A percentile compares a stretch with the other conserved stretches of the same genome.
Conservation (phyloP, 352 stramenopile species). For the Globisporangium recalcitrans region DNA sequence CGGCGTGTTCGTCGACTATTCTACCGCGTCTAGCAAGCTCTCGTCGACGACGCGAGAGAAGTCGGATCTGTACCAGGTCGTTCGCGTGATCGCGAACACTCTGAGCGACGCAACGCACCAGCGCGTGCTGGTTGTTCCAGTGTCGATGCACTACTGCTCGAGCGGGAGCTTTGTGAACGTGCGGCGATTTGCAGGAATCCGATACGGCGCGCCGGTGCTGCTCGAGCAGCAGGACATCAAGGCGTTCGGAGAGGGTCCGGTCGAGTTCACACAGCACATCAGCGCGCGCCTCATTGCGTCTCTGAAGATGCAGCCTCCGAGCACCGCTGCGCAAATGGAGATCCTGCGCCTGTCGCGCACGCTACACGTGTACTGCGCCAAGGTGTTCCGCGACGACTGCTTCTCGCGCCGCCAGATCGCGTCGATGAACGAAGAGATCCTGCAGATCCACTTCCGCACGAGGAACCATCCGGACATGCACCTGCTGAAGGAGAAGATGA, state of each 20-base stretch:
- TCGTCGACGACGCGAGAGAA: constrained; percentile 20
- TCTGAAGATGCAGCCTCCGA: constrained; percentile 53
- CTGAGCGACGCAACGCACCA: constrained; percentile 33
- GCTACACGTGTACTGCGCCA: constrained; percentile 66
- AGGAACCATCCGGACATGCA: constrained; percentile 67
- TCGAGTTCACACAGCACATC: constrained; percentile 58
- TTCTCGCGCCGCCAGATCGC: constrained; percentile 67
- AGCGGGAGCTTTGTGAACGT: constrained; percentile 40
- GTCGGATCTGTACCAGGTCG: constrained; percentile 46
- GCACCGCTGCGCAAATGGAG: constrained; percentile 57
- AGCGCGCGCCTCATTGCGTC: constrained; percentile 46
- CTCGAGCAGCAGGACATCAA: constrained; percentile 50
- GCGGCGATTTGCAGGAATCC: constrained; percentile 46
- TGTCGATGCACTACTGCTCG: constrained; percentile 60
- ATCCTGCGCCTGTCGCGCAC: constrained; percentile 59
- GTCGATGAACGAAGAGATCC: constrained; percentile 76
- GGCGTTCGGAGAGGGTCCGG: constrained; percentile 53
- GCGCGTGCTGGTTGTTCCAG: constrained; percentile 51
- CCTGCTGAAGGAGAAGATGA: constrained; percentile 63
- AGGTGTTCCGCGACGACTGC: constrained; percentile 59
- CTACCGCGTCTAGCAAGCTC: neutral
- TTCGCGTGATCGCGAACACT: constrained; percentile 44
- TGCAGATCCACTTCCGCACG: constrained; percentile 75
- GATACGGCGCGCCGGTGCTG: constrained; percentile 60
- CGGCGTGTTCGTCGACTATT: constrained; percentile 52